Conservation (phyloP, 768 basidiomycete genomes). For the Polyporus arcularius region DNA sequence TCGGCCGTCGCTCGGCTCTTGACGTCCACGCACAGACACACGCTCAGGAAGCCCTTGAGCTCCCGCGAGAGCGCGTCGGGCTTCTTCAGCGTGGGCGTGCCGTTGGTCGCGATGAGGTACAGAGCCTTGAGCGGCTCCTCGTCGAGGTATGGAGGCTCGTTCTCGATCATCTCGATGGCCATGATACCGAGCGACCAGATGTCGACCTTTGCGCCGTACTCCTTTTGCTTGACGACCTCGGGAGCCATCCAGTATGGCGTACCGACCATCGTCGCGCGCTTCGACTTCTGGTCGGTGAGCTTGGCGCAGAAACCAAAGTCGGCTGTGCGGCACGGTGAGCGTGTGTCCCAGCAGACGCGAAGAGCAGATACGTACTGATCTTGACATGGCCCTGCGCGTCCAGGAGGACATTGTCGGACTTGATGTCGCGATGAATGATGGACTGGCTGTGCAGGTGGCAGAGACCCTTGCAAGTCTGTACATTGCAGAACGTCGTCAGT, state of each 20-base stretch:
- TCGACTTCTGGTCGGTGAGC: constrained; percentile 93
- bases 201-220: constrained; percentile 95
- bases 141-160: constrained; percentile 93
- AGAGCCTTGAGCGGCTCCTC: constrained; percentile 94
- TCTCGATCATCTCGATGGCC: constrained; percentile 99
- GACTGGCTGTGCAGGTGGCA: constrained; percentile 90
- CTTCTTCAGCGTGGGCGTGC: constrained; percentile 96
- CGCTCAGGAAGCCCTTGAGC: constrained; percentile 94
- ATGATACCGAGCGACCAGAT: constrained; percentile 98
- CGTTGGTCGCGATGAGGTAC: constrained; percentile 96
- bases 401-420: constrained; percentile 93
- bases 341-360: constrained; percentile 1
- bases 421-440: constrained; percentile 97
- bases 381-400: constrained; percentile 93
- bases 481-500: background rate
- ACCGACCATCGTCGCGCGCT: constrained; percentile 98
- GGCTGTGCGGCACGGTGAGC: constrained; percentile 46
- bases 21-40: constrained; percentile 98
- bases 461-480: constrained; percentile 91
- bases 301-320: constrained; percentile 98
- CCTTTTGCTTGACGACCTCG: constrained; percentile 97
- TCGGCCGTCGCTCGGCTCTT: constrained; percentile 87
- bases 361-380: constrained; percentile 73
- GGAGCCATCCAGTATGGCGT: constrained; percentile 99
- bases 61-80: constrained; percentile 91